These are phyloP conservation scores for Nemania abortiva DNA, from an alignment of 2,329 filamentous ascomycete genomes.

Conservation along the genomic window DNA sequence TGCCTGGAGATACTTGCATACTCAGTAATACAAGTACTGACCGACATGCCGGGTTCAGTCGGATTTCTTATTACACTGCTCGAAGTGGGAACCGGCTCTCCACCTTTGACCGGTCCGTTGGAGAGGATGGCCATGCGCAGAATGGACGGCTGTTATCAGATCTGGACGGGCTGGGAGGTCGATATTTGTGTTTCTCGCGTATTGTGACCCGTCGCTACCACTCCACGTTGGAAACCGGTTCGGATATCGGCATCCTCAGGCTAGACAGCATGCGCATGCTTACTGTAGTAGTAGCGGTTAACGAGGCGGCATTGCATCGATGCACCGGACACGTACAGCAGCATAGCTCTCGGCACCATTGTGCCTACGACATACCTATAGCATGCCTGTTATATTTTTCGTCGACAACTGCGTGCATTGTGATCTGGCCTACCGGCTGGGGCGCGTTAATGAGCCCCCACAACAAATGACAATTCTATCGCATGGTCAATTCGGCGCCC, in stretches of 20 bases:
- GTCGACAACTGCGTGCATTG: neutral
- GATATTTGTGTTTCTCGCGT: slow-evolving; percentile 23
- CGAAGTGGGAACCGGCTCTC: neutral
- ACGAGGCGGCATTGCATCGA: slow-evolving; percentile 15
- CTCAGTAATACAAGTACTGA: neutral
- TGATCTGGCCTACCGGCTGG: too few species aligned
- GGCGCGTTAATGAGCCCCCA: neutral
- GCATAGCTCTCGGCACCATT: neutral
- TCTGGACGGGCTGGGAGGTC: neutral
- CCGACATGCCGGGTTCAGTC: neutral
- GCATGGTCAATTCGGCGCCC: neutral
- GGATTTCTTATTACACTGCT: neutral
- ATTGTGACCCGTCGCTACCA: neutral
- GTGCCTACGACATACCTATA: neutral
- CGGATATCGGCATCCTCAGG: slow-evolving; percentile 21
- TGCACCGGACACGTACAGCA: neutral
- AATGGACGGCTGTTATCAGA: slow-evolving; percentile 12
- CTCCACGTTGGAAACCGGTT: neutral
- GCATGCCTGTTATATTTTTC: neutral
- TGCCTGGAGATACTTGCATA: neutral
- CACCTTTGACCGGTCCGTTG: slow-evolving; percentile 9
- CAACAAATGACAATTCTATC: neutral
- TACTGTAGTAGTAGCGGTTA: slow-evolving; percentile 26
- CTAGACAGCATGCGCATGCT: slow-evolving; percentile 17
- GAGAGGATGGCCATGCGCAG: neutral